Base-by-base conservation (phyloP, 1,284 basidiomycete species). In the Thelephora terrestris region DNA sequence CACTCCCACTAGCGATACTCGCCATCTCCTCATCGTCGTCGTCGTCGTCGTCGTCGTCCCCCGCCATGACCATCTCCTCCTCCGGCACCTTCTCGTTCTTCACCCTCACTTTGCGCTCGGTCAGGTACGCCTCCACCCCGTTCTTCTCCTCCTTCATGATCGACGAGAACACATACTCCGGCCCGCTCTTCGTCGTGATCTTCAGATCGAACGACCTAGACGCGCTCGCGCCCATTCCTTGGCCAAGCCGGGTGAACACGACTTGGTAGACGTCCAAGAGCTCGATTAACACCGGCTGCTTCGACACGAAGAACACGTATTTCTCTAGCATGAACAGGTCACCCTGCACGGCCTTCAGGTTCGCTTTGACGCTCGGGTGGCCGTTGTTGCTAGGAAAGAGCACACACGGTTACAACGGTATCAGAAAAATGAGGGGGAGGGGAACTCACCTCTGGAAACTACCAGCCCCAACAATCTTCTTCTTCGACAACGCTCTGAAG, bases 281-380 rank as follows among this genome's bases (percentile, higher is more conserved):
- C 56, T 96, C 90, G 58, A 98, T 79, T 58, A 97, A 84, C 35
- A 86, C 84, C 1, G 96, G 94, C 60, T 93, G 87, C 67, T 98
- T 99, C 51, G 94, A 93, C 48, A 99, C 93, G 71, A 98, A 99
- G 68, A 99, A 91, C 45, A 99, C 76, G 63, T 89, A 91, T 78
- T 97, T 97, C 64, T 99, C 96, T 53, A 99, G 82, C 71, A 98
- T 82, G 76, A 97, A 99, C 23, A 99, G 80, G 64, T 97, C 91
- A 53, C 96, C 96, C 65, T 97, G 94, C 14, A 90, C 80, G 39
- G 96, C 96, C 70, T 99, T 99, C 60, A 99, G 78, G 67, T 98
- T 98, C 57, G 92, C 94, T 71, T 98, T 98, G 70, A 99, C 79
- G 18, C 84, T 82, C 5, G 85, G 82, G 54, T 85, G 84, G 7